Base-by-base conservation (phyloP, 2,329 filamentous ascomycete species). In the Teratosphaeria zuluensis region DNA sequence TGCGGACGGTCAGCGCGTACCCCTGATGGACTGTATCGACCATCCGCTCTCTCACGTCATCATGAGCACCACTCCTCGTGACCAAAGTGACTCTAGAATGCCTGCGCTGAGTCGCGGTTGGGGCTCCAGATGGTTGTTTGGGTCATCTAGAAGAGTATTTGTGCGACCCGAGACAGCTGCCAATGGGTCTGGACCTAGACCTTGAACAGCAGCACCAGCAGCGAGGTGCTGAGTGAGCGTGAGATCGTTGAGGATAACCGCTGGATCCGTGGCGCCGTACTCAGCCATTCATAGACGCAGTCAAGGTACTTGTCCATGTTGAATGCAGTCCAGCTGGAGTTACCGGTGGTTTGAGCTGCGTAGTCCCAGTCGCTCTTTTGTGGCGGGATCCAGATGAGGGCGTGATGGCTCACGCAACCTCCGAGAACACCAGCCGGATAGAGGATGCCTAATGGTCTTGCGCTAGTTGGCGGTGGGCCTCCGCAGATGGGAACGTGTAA, bases 371-470 rank as follows among this genome's bases (percentile, higher is more conserved):
- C 84, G 28, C 77, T 79, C 51, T 80, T 75, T 59, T 82, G 62
- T 0, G 84, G 83, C 59, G 83, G 80, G 35, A 85, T 74, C 30
- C 79, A 76, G 56, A 87, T 80, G 46, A 84, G 70, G 3, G 81
- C 83, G 48, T 85, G 84, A 71, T 87, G 84, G 4, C 58, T 78
- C 1, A 81, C 79, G 69, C 81, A 84, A 4, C 82, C 82, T 54
- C 82, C 82, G 0, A 84, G 70, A 3, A 76, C 80, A 21, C 78
- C 80, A 3, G 80, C 76, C 6, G 82, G 82, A 63, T 86, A 85
- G 5, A 81, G 74, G 16, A 79, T 80, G 2, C 83, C 83, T 63
- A 79, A 75, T 61, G 56, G 76, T 19, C 14, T 54, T 9, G 56
- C 56, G n/a, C n/a, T 31, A 68, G 71, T 71, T 0, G 82, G 82